Evolutionary conservation across 78 protist species (phyloP), one percentile per base, ranked within the genome.

Genomic region (Bigelowiella natans): DNA sequence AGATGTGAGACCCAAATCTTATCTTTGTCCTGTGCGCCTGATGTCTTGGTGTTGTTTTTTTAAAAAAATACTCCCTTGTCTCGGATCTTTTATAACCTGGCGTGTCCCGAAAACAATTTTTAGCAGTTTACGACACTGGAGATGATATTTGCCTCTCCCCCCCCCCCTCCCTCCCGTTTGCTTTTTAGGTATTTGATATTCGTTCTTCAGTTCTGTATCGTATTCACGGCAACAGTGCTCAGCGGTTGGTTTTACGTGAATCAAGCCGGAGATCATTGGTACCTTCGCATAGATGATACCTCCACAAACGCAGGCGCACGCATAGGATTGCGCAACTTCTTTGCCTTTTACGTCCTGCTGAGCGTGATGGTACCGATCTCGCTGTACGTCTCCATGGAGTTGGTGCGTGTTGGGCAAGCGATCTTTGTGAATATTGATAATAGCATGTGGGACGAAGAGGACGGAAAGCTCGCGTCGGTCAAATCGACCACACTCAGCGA

Each of bases 331-430:
- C 7, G 73, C 34, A 51, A 51, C 73, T 51, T 51, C 73, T 51
- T 51, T 18, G 73, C 73, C 73, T 51, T 51, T 18, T 51, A 51
- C 73, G 73, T 51, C 34, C 73, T 51, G 7, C 73, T 51, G 34
- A 51, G 73, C 18, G 73, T 51, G 73, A 51, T 51, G 73, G 73
- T 51, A 51, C 87, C 87, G 7, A 85, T 85, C 38, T 28, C 37
- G 30, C 18, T 85, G 87, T 85, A 85, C 18, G 87, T 85, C 7
- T 37, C 51, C 7, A 85, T 85, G 87, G 87, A 85, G 38, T 85
- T 85, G 11, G 87, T 85, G 37, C 7, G 38, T 29, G 36, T 85
- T 7, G 87, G 51, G 37, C 87, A 85, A 37, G 87, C 87, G 18
- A 37, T 34, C 11, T 18, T 85, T 37, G 18, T 85, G 38, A 85